phyloP scores from a whole-genome alignment of 2,329 filamentous ascomycete species.

The Dactylellina sp. region DNA sequence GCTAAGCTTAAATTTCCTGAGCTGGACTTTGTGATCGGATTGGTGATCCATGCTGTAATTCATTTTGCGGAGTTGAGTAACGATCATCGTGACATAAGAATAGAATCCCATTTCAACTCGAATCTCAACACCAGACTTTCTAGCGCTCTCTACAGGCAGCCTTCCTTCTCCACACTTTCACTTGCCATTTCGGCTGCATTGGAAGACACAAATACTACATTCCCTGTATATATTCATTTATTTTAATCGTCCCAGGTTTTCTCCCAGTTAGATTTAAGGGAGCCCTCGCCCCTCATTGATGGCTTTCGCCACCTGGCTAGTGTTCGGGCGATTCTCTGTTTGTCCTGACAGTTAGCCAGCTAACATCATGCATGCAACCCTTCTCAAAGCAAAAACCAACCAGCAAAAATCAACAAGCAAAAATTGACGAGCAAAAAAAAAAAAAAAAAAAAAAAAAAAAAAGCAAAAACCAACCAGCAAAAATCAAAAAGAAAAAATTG shows the following conservation, averaged over 20 bases:
- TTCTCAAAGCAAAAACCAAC: too few species aligned
- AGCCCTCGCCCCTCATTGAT: constrained; percentile 70
- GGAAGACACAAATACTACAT: neutral
- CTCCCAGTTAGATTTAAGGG: constrained; percentile 65
- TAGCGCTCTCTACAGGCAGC: neutral
- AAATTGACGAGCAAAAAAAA: neutral
- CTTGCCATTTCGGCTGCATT: constrained; percentile 1
- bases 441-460: constrained; percentile 9
- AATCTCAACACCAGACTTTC: constrained; percentile 1
- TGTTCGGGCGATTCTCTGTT: constrained; percentile 71
- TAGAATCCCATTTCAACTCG: constrained; percentile 26
- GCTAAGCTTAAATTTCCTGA: constrained; percentile 14
- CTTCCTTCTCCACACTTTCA: neutral
- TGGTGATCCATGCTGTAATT: neutral
- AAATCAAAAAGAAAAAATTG: neutral
- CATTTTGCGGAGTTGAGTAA: constrained; percentile 28
- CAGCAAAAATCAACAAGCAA: too few species aligned
- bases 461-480: too few species aligned
- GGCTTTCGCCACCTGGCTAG: constrained; percentile 71
- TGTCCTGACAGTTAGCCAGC: constrained; percentile 15
- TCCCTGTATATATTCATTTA: constrained; percentile 14
- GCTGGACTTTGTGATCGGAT: constrained; percentile 4
- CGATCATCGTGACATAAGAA: constrained; percentile 55
- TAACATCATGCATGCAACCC: neutral
- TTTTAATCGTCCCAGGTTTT: constrained; percentile 10